Base-by-base conservation (phyloP, 768 basidiomycete species). In the Coprinopsis marcescibilis region DNA sequence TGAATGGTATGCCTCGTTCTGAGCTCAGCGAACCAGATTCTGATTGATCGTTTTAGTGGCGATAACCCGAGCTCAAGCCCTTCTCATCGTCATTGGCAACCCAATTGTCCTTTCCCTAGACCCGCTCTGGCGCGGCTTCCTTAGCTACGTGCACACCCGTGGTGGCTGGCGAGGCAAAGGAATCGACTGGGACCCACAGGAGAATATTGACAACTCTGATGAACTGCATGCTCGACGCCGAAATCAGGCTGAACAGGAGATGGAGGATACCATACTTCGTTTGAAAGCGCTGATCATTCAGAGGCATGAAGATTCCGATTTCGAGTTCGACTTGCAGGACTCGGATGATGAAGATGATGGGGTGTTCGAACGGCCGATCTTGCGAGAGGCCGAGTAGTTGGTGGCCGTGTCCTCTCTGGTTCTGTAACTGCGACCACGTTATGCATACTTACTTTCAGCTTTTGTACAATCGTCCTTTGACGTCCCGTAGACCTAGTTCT, bases 61-160 rank as follows among this genome's bases (percentile, higher is more conserved):
- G 3, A 60, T 86, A 11, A 86, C 83, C 0, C 78, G 82, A 11
- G 80, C 81, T 0, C 73, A 83, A 57, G 76, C 81, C 0, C 64
- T 85, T 3, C 70, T 85, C 13, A 75, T 84, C 50, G 64, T 84
- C 39, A 60, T 85, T 38, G 83, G 82, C 3, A 76, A 85, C 55
- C 77, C 82, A 0, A 59, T 62, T 3, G 72, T 81, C 3, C 69
- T 84, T 4, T 73, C 70, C 2, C 67, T 80, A 24, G 81, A 83
- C 54, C 74, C 72, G 0, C 60, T 81, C 1, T 84, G 82, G 83
- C 65, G 77, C 7, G 56, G 58, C 0, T 82, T 85, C 68, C 56
- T 85, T 48, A 80, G 80, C 57, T 79, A 74, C 52, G 66, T 82
- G 19, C 60, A 76, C 50, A 30, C 45, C 11, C 60, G 65, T 41